Base-by-base conservation (phyloP, 164 flowering plant species). In the Malania oleifera region DNA sequence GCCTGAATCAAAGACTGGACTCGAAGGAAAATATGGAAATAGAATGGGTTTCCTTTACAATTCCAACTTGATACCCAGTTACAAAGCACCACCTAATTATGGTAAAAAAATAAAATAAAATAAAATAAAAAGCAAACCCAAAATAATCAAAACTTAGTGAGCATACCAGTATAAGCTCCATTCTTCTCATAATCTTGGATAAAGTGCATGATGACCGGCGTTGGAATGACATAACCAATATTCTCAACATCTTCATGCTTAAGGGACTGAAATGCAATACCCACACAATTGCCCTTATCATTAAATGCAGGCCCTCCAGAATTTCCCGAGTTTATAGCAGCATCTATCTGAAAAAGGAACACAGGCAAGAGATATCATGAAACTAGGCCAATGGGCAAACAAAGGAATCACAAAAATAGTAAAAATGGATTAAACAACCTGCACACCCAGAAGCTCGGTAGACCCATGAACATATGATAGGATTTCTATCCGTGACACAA, bases 221-320 rank as follows among this genome's bases (percentile, higher is more conserved):
- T 95, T 65, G 99, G 99, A 53, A 95, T 95, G 47, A 95, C 99
- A 80, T 95, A 95, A 18, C 99, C 99, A 23, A 95, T 95, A 69
- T 95, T 95, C 71, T 95, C 97, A 1, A 54, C 99, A 73, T 93
- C 97, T 62, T 90, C 97, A 58, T 90, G 95, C 64, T 93, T 93
- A 61, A 95, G 91, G 44, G 99, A 95, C 79, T 95, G 99, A 70
- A 95, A 95, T 28, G 99, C 99, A 73, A 95, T 91, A 22, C 99
- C 99, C 22, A 95, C 97, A 73, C 97, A 91, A 7, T 79, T 82
- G 0, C 99, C 96, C 69, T 80, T 90, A 60, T 91, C 85, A 73
- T 78, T 95, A 57, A 95, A 95, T 27, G 97, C 97, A 66, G 99
- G 99, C 3, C 99, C 99, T 61, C 99, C 99, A 64, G 99, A 95